Evolutionary conservation across 306 rosid species (phyloP).

Genomic region (Quercus wislizeni): DNA sequence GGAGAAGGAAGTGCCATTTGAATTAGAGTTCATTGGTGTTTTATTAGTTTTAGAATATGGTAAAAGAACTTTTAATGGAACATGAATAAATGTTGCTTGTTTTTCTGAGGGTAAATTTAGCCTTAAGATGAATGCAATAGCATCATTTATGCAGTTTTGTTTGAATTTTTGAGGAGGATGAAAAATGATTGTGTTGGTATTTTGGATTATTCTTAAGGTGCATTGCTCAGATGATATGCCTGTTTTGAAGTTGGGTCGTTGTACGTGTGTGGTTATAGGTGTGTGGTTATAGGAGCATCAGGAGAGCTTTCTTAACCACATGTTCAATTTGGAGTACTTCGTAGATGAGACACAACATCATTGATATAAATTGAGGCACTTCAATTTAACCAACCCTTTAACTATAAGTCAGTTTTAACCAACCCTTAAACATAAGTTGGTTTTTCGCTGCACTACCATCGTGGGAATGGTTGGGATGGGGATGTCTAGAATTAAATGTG

Average conservation of each 20-base stretch:
- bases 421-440: conserved; percentile 1
- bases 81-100: neutral
- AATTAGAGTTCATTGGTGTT: neutral
- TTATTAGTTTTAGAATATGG: neutral
- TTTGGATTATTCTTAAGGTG: neutral
- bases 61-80: neutral
- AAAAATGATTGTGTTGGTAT: neutral
- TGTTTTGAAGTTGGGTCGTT: neutral
- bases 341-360: neutral
- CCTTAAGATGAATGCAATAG: neutral
- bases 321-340: neutral
- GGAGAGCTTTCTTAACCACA: neutral
- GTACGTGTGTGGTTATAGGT: neutral
- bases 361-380: neutral
- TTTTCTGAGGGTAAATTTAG: neutral
- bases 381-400: neutral
- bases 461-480: neutral
- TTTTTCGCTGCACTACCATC: neutral
- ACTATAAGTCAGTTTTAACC: neutral
- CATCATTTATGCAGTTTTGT: no score
- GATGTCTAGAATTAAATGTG: neutral
- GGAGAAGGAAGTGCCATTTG: no score
- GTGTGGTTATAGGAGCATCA: neutral
- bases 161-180: neutral
- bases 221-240: neutral